Base-by-base conservation (phyloP, 1,284 basidiomycete genomes). In the Caloboletus inedulis region DNA sequence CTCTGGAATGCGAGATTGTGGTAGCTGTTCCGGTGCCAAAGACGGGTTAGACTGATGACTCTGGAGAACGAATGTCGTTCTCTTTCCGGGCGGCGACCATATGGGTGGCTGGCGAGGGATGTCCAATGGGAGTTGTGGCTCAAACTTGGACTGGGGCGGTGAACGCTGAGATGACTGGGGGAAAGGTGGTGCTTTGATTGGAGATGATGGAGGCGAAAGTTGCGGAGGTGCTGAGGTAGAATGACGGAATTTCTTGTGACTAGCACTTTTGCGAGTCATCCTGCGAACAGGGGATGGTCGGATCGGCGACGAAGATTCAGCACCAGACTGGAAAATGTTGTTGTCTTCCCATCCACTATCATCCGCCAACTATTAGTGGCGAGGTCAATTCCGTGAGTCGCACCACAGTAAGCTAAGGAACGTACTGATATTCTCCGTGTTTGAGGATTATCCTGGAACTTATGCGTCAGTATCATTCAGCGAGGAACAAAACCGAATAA, bases 311-410 rank as follows among this genome's bases (percentile, higher is more conserved):
- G 88, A 87, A 13, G 84, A 87, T 62, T 90, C 88, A 4, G 84
- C 84, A 25, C 88, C 88, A 13, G 87, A 89, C 63, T 91, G 88
- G 66, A 91, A 91, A 36, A 90, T 81, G 56, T 91, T 91, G 60
- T 89, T 89, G 60, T 91, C 89, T 63, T 91, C 88, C 88, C 88
- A 91, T 30, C 87, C 87, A 59, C 88, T 89, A 53, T 89, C 86
- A 29, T 87, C 74, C 25, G 66, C 79, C 53, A 65, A 14, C 56
- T 65, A 19, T 30, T 13, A 34, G 61, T 59, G 12, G 29, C 18
- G 16, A 44, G 16, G n/a, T 51, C 39, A 14, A 36, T 35, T 36
- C 7, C 13, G 37, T 47, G 18, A 44, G 29, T 31, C 34, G 40
- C n/a, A 39, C 21, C 7, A 41, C 19, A 36, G 10, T n/a, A n/a